These are phyloP conservation scores for Trichoderma sp. DNA, from an alignment of 2,329 filamentous ascomycete species.

Conservation along the genomic window DNA sequence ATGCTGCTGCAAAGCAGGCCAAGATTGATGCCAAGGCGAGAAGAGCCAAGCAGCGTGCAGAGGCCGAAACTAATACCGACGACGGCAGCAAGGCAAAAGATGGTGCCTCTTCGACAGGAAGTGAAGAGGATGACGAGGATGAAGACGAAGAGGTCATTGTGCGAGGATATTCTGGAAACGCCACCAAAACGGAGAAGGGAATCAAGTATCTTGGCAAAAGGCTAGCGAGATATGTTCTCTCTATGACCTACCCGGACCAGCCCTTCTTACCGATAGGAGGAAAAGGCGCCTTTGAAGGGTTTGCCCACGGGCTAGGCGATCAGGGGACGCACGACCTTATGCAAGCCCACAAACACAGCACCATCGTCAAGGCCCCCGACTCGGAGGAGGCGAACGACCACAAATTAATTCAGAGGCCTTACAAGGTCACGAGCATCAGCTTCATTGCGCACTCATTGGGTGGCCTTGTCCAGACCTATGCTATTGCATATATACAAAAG, in stretches of 20 bases:
- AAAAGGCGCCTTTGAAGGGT: constrained; percentile 50
- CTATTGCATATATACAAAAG: constrained; percentile 94
- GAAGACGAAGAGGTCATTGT: constrained; percentile 87
- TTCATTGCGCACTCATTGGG: constrained; percentile 92
- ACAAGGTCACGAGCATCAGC: constrained; percentile 90
- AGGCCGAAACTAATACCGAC: neutral
- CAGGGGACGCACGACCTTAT: constrained; percentile 46
- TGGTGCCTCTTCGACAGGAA: constrained; percentile 24
- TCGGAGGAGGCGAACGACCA: constrained; percentile 45
- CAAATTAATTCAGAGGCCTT: constrained; percentile 54
- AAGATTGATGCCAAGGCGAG: constrained; percentile 67
- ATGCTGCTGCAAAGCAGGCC: constrained; percentile 75
- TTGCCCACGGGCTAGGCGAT: constrained; percentile 41
- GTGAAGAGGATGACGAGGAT: constrained; percentile 55
- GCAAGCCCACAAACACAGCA: constrained; percentile 62
- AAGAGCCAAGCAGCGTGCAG: constrained; percentile 51
- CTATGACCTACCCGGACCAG: constrained; percentile 91
- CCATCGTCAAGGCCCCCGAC: constrained; percentile 56
- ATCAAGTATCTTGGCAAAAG: constrained; percentile 97
- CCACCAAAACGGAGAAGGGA: constrained; percentile 85
- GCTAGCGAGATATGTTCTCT: constrained; percentile 85
- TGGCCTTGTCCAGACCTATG: constrained; percentile 88
- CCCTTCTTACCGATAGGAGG: constrained; percentile 70
- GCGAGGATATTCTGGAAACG: constrained; percentile 85
- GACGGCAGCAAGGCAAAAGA: neutral